Evolutionary conservation across 495 filamentous ascomycete species (phyloP), one percentile per base, ranked within the genome.

Genomic region (Xylaria longipes): DNA sequence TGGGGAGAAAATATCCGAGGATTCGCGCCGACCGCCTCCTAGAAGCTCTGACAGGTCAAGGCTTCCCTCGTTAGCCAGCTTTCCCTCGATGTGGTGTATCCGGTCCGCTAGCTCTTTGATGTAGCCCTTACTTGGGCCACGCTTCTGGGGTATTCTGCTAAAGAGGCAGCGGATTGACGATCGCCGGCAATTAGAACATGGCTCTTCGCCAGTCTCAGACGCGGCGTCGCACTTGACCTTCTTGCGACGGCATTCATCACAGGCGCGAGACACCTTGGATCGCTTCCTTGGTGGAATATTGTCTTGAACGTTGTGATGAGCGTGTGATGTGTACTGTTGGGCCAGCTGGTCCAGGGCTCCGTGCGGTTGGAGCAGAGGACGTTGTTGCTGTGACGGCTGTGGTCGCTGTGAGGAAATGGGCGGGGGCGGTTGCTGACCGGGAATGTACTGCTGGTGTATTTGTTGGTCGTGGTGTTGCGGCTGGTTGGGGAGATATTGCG

Each of bases 141-240:
- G 89, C 80, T 98, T 98, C 89, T 97, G 94, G 2, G 95, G 95
- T 50, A 97, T 92, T 71, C 95, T 88, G 82, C 93, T 97, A 76
- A 97, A 98, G 11, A 93, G 90, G 79, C 95, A 98, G 14, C 87
- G 87, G 14, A 90, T 89, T 5, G 88, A 87, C 7, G 94, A 90
- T 48, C 95, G 88, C 64, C 90, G 90, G 79, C 95, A 98, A 76
- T 93, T 96, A 3, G 93, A 92, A 76, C 95, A 98, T 17, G 91
- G 91, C 74, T 92, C 90, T 15, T 92, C 90, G 27, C 90, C 90
- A 14, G 88, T 88, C 77, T 97, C 94, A 14, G 91, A 91, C 69
- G 89, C 90, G 6, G 94, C 93, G 84, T 98, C 95, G 75, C 95
- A 98, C 76, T 94, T 93, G 73, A 98, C 94, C 91, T 98, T 98